These are phyloP conservation scores for Chaetomiaceae sp. DNA, from an alignment of 2,329 filamentous ascomycete genomes.

Conservation along the genomic window DNA sequence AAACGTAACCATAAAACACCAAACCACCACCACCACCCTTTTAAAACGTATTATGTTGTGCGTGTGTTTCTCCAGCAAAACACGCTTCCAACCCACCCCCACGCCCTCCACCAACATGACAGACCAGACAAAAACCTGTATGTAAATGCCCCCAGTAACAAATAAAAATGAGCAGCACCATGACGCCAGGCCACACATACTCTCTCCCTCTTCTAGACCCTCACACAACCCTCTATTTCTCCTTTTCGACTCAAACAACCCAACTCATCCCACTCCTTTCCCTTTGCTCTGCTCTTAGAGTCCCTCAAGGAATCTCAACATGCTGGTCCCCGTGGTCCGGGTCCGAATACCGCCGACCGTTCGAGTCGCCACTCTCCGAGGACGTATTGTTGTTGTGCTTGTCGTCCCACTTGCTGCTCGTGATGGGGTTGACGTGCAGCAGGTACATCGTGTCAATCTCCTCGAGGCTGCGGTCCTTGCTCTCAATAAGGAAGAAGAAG, in stretches of 20 bases:
- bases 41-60: too few relatives aligned
- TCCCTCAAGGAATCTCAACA: constrained; percentile 4
- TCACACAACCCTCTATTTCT: too few relatives aligned
- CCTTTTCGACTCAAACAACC: too few relatives aligned
- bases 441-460: constrained; percentile 79
- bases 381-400: not conserved
- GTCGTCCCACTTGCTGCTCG: constrained; percentile 23
- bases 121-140: too few relatives aligned
- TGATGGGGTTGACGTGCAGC: constrained; percentile 53
- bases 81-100: too few relatives aligned
- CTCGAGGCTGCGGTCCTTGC: constrained; percentile 67
- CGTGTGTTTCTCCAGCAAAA: too few relatives aligned
- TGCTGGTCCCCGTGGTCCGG: constrained; percentile 10
- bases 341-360: constrained; percentile 4
- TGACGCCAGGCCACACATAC: constrained; percentile 8
- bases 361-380: constrained; percentile 4
- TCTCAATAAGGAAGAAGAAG: constrained; percentile 75
- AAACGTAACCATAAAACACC: too few relatives aligned
- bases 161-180: constrained; percentile 4
- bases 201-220: too few relatives aligned
- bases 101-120: too few relatives aligned
- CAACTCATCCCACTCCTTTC: too few relatives aligned
- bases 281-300: not conserved
- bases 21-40: too few relatives aligned
- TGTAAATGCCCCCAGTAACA: constrained; percentile 2